These are phyloP conservation scores for Penicillium italicum DNA, from an alignment of 2,329 filamentous ascomycete species.

Conservation along the genomic window DNA sequence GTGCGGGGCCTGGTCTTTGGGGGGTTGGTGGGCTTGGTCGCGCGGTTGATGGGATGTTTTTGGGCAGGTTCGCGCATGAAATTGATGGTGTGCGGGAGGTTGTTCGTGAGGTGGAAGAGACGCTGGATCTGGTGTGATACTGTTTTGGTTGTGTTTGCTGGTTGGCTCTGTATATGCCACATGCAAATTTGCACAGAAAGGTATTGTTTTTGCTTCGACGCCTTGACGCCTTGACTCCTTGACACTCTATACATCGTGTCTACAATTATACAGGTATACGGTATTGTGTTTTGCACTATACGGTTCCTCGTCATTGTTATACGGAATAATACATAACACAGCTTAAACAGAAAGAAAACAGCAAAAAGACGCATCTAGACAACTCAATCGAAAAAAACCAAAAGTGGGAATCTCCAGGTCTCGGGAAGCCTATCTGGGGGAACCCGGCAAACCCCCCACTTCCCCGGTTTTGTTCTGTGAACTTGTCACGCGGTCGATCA, in stretches of 20 bases:
- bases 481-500: constrained; percentile 2
- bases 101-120: constrained; percentile 64
- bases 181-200: background rate
- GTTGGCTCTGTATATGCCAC: background rate
- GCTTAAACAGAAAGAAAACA: background rate
- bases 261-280: background rate
- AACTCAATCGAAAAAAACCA: too few species aligned
- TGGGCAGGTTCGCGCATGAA: constrained; percentile 79
- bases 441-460: constrained; percentile 8
- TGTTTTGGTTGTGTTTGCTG: background rate
- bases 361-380: constrained; percentile 10
- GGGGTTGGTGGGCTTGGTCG: constrained; percentile 52
- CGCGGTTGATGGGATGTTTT: constrained; percentile 73
- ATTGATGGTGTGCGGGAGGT: constrained; percentile 67
- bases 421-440: constrained; percentile 26
- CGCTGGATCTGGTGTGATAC: constrained; percentile 18
- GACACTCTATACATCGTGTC: background rate
- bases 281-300: constrained; percentile 20
- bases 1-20: constrained; percentile 75
- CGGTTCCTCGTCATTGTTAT: constrained; percentile 22
- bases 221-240: background rate
- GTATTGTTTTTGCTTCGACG: background rate
- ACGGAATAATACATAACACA: constrained; percentile 11
- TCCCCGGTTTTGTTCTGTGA: background rate
- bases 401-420: background rate